Percentiles rank a stretch among this genome's conserved stretches.
phyloP scores from a whole-genome alignment of 257 asterid genomes.

The Linaria vulgaris region DNA sequence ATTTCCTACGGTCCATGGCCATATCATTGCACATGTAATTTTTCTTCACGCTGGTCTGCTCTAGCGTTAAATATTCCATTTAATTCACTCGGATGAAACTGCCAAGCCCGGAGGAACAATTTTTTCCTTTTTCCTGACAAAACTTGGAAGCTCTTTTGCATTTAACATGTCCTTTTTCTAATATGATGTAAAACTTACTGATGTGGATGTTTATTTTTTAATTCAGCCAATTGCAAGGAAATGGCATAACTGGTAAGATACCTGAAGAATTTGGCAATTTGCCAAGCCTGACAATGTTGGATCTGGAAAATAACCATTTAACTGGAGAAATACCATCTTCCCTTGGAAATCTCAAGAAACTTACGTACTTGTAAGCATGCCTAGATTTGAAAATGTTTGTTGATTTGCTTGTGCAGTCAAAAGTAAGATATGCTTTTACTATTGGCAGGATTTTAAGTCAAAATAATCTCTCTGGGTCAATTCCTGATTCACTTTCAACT shows the following conservation, averaged over 20 bases:
- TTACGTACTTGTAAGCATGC: conserved; percentile 71
- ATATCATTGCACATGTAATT: not conserved
- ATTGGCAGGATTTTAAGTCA: conserved; percentile 66
- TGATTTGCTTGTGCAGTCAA: conserved; percentile 7
- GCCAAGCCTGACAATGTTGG: conserved; percentile 78
- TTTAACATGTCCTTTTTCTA: not conserved
- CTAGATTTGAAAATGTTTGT: conserved; percentile 3
- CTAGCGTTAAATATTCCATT: not conserved
- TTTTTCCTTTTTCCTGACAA: not conserved
- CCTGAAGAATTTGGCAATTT: conserved; percentile 80
- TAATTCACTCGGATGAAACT: not conserved
- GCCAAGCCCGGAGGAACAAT: not conserved
- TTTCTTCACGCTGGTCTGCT: not conserved
- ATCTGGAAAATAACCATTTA: conserved; percentile 69
- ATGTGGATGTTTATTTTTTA: conserved; percentile 21
- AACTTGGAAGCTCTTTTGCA: not conserved
- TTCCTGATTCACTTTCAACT: conserved; percentile 77
- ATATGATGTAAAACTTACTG: not conserved
- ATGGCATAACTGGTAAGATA: conserved; percentile 73
- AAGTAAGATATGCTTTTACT: conserved; percentile 18
- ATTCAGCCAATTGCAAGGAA: conserved; percentile 86
- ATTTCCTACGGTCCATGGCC: not conserved
- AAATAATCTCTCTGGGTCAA: conserved; percentile 68
- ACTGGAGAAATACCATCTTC: conserved; percentile 84
- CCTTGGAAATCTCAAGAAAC: conserved; percentile 68